Evolutionary conservation across 768 basidiomycete genomes (phyloP), one percentile per base, ranked within the genome.

Genomic region (Leccinum uliginosum): DNA sequence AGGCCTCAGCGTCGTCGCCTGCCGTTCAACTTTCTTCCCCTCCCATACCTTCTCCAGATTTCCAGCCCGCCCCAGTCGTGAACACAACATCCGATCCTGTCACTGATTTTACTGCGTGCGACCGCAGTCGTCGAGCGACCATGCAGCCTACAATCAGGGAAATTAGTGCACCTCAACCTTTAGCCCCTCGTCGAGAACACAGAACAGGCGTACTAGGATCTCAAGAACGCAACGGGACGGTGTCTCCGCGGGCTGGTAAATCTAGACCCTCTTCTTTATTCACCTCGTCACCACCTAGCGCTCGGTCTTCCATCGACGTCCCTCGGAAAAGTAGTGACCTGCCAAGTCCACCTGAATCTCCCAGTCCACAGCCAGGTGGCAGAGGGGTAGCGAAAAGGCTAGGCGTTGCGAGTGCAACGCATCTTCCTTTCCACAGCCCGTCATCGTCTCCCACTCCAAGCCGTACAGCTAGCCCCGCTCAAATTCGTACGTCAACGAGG

Each of bases 1-100:
- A 80, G 59, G 89, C 81, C 38, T 87, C 89, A 48, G 78, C 86
- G 76, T 91, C 89, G 55, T 88, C 87, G 21, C 89, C 89, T 53
- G 79, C 84, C 27, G 71, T 91, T 45, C 84, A 87, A 64, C 77
- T 86, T 54, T 81, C 81, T 51, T 83, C 83, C 26, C 79, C 81
- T 71, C 74, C 80, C 32, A 65, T 78, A 51, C 79, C 80, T 51
- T 81, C 83, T 34, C 77, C 80, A n/a, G 78, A 75, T 65, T 79
- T 80, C 40, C 79, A 77, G 57, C 69, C 79, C 19, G 73, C 76
- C 54, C 68, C 80, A 19, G 74, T 80, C 56, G 74, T 71, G 19
- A 77, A 78, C 50, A 78, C 82, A 24, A 76, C 80, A 19, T 78
- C 81, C 40, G 75, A 74, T 60, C 71, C 77, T 56, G 73, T 69